These are phyloP conservation scores for Phyllosticta citrichinensis DNA, from an alignment of 2,329 filamentous ascomycete species.

Conservation along the genomic window DNA sequence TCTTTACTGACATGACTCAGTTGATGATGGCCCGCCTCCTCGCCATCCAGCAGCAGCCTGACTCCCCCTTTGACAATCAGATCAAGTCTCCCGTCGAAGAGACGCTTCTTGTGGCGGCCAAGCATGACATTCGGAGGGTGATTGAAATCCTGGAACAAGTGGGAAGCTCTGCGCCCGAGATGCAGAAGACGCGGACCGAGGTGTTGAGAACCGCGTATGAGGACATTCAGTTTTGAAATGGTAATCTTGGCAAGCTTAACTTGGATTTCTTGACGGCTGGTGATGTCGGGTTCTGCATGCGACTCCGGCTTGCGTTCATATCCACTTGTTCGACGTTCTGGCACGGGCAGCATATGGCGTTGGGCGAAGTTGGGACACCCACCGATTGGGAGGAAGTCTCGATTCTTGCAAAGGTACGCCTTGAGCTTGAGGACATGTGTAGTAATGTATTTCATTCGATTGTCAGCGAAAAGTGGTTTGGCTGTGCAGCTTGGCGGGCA, in stretches of 20 bases:
- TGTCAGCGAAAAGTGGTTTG: not conserved
- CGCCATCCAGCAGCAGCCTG: slow-evolving; percentile 24
- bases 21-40: slow-evolving; percentile 31
- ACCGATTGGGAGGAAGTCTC: too few relatives aligned
- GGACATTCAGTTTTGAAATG: slow-evolving; percentile 25
- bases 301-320: too few relatives aligned
- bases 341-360: too few relatives aligned
- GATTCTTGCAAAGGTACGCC: too few relatives aligned
- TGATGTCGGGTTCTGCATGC: too few relatives aligned
- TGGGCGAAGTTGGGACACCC: too few relatives aligned
- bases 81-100: slow-evolving; percentile 21
- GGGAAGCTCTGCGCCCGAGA: slow-evolving; percentile 33
- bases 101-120: slow-evolving; percentile 28
- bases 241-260: not conserved
- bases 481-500: not conserved
- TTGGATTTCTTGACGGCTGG: not conserved
- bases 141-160: slow-evolving; percentile 37
- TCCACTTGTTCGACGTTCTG: too few relatives aligned
- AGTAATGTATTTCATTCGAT: not conserved
- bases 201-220: slow-evolving; percentile 36
- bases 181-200: slow-evolving; percentile 39
- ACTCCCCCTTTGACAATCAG: slow-evolving; percentile 16
- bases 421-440: too few relatives aligned
- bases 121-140: slow-evolving; percentile 34
- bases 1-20: slow-evolving; percentile 15